Evolutionary conservation across 192 early-diverging fungal species (phyloP).

Genomic region (Umbelopsis ramanniana): DNA sequence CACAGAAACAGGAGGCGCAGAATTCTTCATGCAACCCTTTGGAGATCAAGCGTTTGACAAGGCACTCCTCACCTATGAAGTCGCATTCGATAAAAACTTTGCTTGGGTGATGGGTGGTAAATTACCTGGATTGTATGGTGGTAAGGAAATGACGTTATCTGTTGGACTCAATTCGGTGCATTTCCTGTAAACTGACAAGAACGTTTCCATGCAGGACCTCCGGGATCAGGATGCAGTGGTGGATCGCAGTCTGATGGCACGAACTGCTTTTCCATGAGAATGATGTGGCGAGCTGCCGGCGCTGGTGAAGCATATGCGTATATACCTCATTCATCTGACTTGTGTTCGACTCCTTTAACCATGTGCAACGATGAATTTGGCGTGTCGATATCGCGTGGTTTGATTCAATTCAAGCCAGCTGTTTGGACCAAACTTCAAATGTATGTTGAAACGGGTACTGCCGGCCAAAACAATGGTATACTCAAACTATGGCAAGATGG

Average conservation of each 20-base stretch:
- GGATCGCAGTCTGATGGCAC: constrained; percentile 47
- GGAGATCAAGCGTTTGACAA: constrained; percentile 39
- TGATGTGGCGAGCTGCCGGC: constrained; percentile 51
- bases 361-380: constrained; percentile 54
- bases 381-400: constrained; percentile 52
- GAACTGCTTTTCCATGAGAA: constrained; percentile 52
- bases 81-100: constrained; percentile 51
- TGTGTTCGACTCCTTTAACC: constrained; percentile 38
- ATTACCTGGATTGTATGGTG: constrained; percentile 53
- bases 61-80: constrained; percentile 50
- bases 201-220: constrained; percentile 3
- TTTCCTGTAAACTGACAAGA: too few relatives aligned
- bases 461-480: constrained; percentile 42
- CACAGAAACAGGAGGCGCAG: constrained; percentile 42
- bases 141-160: neutral
- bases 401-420: constrained; percentile 43
- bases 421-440: constrained; percentile 51
- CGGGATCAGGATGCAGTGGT: constrained; percentile 48
- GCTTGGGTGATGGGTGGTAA: constrained; percentile 53
- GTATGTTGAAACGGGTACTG: constrained; percentile 42
- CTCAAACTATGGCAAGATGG: constrained; percentile 52
- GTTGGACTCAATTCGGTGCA: neutral
- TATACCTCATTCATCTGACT: constrained; percentile 42
- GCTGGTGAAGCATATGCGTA: constrained; percentile 49
- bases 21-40: constrained; percentile 51